phyloP scores from a whole-genome alignment of 768 basidiomycete species.

The Boletus reticuloceps region DNA sequence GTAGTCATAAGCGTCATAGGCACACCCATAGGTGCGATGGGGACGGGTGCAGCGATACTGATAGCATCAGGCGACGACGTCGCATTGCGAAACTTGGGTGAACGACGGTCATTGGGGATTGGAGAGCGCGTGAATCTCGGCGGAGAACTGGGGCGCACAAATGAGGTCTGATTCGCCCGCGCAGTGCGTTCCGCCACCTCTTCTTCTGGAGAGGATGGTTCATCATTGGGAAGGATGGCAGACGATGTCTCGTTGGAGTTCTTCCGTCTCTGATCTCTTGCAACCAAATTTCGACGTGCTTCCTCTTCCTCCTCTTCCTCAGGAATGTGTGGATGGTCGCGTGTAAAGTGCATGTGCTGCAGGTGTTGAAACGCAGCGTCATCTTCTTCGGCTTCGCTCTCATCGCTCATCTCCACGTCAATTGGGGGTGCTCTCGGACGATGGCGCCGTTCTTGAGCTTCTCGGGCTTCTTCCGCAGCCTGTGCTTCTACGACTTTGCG shows the following conservation, averaged over 20 bases:
- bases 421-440: conserved; percentile 57
- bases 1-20: conserved; percentile 20
- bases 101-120: conserved; percentile 11
- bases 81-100: conserved; percentile 23
- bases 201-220: conserved; percentile 7
- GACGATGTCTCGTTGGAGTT: conserved; percentile 33
- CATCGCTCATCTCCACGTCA: conserved; percentile 73
- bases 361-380: conserved; percentile 39
- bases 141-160: conserved; percentile 13
- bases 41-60: conserved; percentile 22
- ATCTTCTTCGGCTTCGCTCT: conserved; percentile 69
- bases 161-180: conserved; percentile 13
- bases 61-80: conserved; percentile 28
- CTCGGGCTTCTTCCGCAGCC: conserved; percentile 44
- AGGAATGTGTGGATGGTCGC: conserved; percentile 58
- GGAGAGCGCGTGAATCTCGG: conserved; percentile 23
- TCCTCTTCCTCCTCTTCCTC: conserved; percentile 69
- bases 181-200: conserved; percentile 13
- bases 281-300: conserved; percentile 23
- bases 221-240: conserved; percentile 27
- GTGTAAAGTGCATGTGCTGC: conserved; percentile 36
- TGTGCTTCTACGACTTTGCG: conserved; percentile 52
- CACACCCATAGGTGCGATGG: conserved; percentile 16
- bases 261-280: conserved; percentile 21
- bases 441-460: conserved; percentile 47